These are phyloP conservation scores for Calycina herbarum DNA, from an alignment of 2,329 filamentous ascomycete genomes.

Conservation along the genomic window DNA sequence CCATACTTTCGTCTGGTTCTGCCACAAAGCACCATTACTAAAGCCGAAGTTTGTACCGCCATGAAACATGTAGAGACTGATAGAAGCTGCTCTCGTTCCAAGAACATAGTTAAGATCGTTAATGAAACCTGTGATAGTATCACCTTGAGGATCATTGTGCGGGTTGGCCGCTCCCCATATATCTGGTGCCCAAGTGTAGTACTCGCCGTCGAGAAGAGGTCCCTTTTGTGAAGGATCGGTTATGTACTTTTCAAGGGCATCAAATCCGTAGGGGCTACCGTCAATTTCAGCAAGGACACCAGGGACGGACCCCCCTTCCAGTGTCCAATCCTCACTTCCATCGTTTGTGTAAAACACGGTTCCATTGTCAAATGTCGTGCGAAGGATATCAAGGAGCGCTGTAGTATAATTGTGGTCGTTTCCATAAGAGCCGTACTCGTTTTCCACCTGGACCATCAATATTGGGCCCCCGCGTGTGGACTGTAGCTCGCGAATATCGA, in stretches of 20 bases:
- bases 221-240: conserved; percentile 45
- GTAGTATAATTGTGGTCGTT: conserved; percentile 46
- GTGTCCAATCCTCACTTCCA: conserved; percentile 45
- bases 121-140: conserved; percentile 33
- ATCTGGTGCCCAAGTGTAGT: conserved; percentile 48
- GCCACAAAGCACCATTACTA: conserved; percentile 47
- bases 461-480: conserved; percentile 48
- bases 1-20: conserved; percentile 42
- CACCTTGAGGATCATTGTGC: conserved; percentile 40
- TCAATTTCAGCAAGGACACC: conserved; percentile 49
- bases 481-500: conserved; percentile 46
- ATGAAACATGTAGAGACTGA: conserved; percentile 55
- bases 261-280: conserved; percentile 46
- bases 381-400: conserved; percentile 45
- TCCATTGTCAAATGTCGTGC: conserved; percentile 40
- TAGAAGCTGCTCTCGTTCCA: conserved; percentile 41
- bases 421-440: conserved; percentile 53
- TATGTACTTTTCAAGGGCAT: conserved; percentile 44
- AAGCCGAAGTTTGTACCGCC: conserved; percentile 53
- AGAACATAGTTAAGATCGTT: conserved; percentile 43
- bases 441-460: conserved; percentile 51
- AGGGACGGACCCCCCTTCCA: conserved; percentile 45
- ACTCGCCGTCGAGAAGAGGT: conserved; percentile 50
- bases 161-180: conserved; percentile 44
- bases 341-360: conserved; percentile 52